Base-by-base conservation (phyloP, 1,284 basidiomycete species). In the Apiotrichum brassicae region DNA sequence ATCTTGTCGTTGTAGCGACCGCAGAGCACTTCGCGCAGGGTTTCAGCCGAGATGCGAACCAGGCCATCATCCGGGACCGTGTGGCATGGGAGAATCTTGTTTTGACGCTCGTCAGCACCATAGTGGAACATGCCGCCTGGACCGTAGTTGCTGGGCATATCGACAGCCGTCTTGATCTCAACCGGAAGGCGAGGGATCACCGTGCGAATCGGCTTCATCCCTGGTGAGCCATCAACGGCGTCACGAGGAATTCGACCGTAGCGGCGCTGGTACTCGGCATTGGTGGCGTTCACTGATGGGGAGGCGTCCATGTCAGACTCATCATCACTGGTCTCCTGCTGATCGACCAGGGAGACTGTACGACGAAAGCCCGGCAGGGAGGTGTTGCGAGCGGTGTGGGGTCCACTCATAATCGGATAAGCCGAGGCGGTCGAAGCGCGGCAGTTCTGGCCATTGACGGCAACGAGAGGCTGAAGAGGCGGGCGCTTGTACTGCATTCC, bases 31-130 rank as follows among this genome's bases (percentile, higher is more conserved):
- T 78, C 76, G 59, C 89, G 79, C 63, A 93, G 87, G 57, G 92
- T 97, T 54, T 82, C 72, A 18, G 81, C 74, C 24, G 80, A 84
- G 57, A 99, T 89, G 56, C 94, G 81, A 84, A 97, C 94, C 43
- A 99, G 71, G 2, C 94, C 93, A 63, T 99, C 94, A 60, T 97
- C 89, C 48, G 85, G 84, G 48, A 95, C 92, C 46, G 84, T 83
- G 68, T 91, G 86, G 73, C 94, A 98, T 18, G 94, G 93, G 48
- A 99, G 72, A 53, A 94, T 81, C 76, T 98, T 98, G 40, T 92
- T 91, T 56, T 85, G 79, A 22, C 86, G 82, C 70, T 97, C 92
- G 62, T 91, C 90, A 62, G 90, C 87, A n/a, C 91, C 86, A 68
- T 93, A 93, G 0, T 88, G 84, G 46, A 83, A 81, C 53, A 86